Percentiles rank a stretch among this genome's conserved stretches.
Evolutionary conservation across 768 basidiomycete species (phyloP).

Genomic region (Dentipellis sp.): DNA sequence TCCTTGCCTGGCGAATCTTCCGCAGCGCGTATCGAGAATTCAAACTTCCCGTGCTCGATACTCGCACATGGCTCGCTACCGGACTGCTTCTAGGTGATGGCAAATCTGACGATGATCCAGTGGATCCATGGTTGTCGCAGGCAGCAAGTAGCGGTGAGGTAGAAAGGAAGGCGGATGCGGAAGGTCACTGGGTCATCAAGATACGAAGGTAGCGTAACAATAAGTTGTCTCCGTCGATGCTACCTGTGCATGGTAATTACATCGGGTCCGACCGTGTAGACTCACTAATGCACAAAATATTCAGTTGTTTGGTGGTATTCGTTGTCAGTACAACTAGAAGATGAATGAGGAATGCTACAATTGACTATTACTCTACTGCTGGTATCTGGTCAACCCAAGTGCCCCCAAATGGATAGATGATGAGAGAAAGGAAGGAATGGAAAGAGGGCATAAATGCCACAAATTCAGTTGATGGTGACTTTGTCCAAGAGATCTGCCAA

Average conservation of each 20-base stretch:
- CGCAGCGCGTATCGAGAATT: neutral
- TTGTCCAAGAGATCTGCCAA: slow-evolving; percentile 64
- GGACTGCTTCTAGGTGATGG: neutral
- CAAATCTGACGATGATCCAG: neutral
- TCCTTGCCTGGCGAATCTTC: neutral
- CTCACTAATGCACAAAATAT: too few relatives aligned
- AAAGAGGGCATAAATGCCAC: neutral
- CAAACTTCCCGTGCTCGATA: neutral
- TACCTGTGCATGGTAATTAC: too few relatives aligned
- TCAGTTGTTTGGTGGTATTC: too few relatives aligned
- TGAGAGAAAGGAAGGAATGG: neutral
- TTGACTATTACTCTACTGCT: neutral
- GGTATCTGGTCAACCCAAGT: neutral
- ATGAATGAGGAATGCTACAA: neutral
- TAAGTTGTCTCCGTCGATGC: neutral
- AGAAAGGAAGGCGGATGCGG: neutral
- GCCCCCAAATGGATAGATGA: neutral
- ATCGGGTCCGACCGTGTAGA: too few relatives aligned
- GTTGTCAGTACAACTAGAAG: too few relatives aligned
- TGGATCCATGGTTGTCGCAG: neutral
- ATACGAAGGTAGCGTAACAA: neutral
- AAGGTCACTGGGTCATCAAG: neutral
- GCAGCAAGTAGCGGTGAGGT: neutral
- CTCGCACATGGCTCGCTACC: neutral
- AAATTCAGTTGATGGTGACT: slow-evolving; percentile 24